Percentiles rank a stretch among this genome's conserved stretches.
These are phyloP conservation scores for Rhodosorus marinus DNA, from an alignment of 23 red algal species.

Conservation along the genomic window DNA sequence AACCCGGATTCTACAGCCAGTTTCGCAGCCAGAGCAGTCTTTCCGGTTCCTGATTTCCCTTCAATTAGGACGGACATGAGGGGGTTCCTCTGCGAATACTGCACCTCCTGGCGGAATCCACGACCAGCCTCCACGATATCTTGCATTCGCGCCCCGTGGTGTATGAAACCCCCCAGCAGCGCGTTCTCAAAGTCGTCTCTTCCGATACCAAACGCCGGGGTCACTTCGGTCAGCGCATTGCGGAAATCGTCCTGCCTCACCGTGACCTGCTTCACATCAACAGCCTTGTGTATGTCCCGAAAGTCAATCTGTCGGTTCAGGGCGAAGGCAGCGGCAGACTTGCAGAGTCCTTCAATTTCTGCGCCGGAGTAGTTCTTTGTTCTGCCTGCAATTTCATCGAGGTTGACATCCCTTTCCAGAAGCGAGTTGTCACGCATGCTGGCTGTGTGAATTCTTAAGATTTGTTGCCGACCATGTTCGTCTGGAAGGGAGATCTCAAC, in stretches of 20 bases:
- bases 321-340: conserved; percentile 83
- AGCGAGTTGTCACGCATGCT: conserved; percentile 81
- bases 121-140: conserved; percentile 41
- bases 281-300: conserved; percentile 29
- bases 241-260: conserved; percentile 86
- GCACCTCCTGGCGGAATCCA: conserved; percentile 77
- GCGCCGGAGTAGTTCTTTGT: conserved; percentile 97
- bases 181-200: conserved; percentile 71
- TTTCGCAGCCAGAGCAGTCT: conserved; percentile 90
- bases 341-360: conserved; percentile 91
- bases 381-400: conserved; percentile 52
- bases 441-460: conserved; percentile 81
- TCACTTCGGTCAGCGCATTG: conserved; percentile 66
- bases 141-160: conserved; percentile 37
- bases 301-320: conserved; percentile 87
- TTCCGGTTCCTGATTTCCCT: conserved; percentile 70
- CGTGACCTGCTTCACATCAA: conserved; percentile 21
- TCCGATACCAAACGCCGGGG: conserved; percentile 69
- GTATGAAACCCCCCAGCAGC: conserved; percentile 74
- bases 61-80: conserved; percentile 93
- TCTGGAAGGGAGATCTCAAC: conserved; percentile 93
- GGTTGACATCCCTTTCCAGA: conserved; percentile 37
- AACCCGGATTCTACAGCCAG: conserved; percentile 84
- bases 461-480: conserved; percentile 73
- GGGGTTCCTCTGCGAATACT: conserved; percentile 35